Conservation (phyloP, 2,329 filamentous ascomycete genomes). For the Thelonectria blattea region DNA sequence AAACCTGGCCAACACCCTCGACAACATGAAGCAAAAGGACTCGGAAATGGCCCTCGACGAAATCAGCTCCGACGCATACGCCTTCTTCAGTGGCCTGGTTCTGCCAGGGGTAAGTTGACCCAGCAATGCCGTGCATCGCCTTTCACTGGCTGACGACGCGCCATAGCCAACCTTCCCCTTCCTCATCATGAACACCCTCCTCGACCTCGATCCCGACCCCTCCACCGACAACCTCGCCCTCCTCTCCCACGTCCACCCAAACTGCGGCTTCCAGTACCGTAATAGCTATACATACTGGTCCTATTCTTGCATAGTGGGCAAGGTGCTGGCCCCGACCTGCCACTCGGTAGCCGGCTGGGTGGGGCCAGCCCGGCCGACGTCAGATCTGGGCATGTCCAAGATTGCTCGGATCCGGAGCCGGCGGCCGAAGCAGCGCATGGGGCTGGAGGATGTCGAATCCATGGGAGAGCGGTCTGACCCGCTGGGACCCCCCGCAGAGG, state of each 20-base stretch:
- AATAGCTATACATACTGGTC: conserved; percentile 80
- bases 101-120: conserved; percentile 66
- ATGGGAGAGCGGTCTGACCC: conserved; percentile 74
- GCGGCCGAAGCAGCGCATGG: conserved; percentile 61
- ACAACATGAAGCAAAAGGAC: conserved; percentile 66
- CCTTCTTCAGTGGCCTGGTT: conserved; percentile 77
- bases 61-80: conserved; percentile 74
- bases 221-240: conserved; percentile 69
- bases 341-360: conserved; percentile 76
- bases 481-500: conserved; percentile 66
- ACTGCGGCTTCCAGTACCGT: conserved; percentile 78
- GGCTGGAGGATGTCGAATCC: conserved; percentile 64
- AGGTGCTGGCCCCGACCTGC: conserved; percentile 76
- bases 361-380: conserved; percentile 71
- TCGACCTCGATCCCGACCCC: conserved; percentile 75
- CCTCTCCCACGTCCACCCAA: conserved; percentile 70
- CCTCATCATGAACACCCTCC: conserved; percentile 78
- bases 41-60: conserved; percentile 62
- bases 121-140: neutral
- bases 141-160: neutral
- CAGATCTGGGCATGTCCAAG: conserved; percentile 70
- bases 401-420: conserved; percentile 72
- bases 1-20: conserved; percentile 69
- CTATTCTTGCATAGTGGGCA: conserved; percentile 73
- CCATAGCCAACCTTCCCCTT: conserved; percentile 68